Evolutionary conservation across 768 basidiomycete species (phyloP).

Genomic region (Boletus barrowsii): DNA sequence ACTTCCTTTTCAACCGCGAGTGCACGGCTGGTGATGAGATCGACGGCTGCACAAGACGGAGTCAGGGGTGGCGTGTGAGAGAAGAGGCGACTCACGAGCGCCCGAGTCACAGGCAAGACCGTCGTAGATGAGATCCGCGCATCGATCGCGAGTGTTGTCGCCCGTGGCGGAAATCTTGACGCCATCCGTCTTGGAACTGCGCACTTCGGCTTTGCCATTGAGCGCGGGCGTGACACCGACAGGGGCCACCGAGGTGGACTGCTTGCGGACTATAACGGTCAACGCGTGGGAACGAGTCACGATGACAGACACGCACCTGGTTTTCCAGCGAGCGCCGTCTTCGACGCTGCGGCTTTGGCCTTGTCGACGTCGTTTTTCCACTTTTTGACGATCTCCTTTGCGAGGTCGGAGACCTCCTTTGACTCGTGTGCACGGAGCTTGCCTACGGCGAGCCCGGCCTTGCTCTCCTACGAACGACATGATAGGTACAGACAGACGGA

Average conservation of each 20-base stretch:
- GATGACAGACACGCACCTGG: constrained; percentile 34
- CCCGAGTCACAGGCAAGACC: constrained; percentile 82
- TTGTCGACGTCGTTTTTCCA: constrained; percentile 90
- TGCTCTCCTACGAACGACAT: constrained; percentile 68
- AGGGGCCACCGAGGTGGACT: constrained; percentile 39
- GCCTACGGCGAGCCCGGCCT: constrained; percentile 87
- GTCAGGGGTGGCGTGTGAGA: constrained; percentile 7
- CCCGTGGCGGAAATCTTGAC: constrained; percentile 53
- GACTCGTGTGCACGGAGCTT: constrained; percentile 75
- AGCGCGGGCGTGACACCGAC: constrained; percentile 25
- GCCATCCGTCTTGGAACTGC: constrained; percentile 71
- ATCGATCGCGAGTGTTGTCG: constrained; percentile 81
- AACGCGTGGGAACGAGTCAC: neutral
- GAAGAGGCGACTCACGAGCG: constrained; percentile 62
- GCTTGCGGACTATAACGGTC: constrained; percentile 26
- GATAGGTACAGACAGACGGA: neutral
- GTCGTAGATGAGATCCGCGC: constrained; percentile 88
- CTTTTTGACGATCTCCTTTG: constrained; percentile 88
- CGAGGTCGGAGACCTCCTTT: constrained; percentile 74
- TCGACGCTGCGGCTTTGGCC: constrained; percentile 40
- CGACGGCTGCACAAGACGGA: constrained; percentile 46
- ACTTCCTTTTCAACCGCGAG: constrained; percentile 71
- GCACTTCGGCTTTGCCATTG: constrained; percentile 37
- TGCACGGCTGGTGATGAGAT: constrained; percentile 65
- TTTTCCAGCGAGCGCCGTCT: constrained; percentile 20